phyloP scores from a whole-genome alignment of 1,139 yeast species.

The Ogataea hybrid region DNA sequence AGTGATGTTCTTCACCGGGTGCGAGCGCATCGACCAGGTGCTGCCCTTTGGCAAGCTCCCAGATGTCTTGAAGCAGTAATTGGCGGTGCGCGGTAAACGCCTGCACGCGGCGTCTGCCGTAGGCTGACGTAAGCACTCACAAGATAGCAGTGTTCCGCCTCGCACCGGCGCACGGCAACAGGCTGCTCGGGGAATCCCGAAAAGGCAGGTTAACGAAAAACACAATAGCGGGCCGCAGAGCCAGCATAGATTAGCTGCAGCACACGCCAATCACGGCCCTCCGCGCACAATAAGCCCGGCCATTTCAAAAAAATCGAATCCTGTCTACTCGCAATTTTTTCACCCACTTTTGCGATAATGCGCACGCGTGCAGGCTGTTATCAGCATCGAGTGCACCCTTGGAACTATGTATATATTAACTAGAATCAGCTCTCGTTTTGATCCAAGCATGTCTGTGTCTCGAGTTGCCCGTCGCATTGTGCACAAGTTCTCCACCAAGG shows the following conservation, averaged over 20 bases:
- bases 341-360: neutral
- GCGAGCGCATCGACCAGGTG: constrained; percentile 72
- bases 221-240: neutral
- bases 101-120: neutral
- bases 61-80: constrained; percentile 60
- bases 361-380: neutral
- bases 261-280: neutral
- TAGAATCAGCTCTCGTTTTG: too few relatives aligned
- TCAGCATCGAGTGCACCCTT: neutral
- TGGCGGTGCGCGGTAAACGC: too few relatives aligned
- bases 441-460: constrained; percentile 3
- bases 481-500: constrained; percentile 50
- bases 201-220: neutral
- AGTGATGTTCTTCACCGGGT: constrained; percentile 71
- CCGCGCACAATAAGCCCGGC: neutral
- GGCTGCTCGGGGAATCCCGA: neutral
- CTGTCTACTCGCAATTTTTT: neutral
- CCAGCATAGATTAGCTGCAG: neutral
- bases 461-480: constrained; percentile 8
- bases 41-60: constrained; percentile 77
- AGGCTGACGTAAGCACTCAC: neutral
- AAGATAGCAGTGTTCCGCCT: neutral
- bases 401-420: too few relatives aligned
- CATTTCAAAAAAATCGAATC: too few relatives aligned
- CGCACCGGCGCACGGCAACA: constrained; percentile 1